Percentiles rank a stretch among this genome's conserved stretches.
phyloP scores from a whole-genome alignment of 1,284 basidiomycete genomes.

The Blastosporella zonata region DNA sequence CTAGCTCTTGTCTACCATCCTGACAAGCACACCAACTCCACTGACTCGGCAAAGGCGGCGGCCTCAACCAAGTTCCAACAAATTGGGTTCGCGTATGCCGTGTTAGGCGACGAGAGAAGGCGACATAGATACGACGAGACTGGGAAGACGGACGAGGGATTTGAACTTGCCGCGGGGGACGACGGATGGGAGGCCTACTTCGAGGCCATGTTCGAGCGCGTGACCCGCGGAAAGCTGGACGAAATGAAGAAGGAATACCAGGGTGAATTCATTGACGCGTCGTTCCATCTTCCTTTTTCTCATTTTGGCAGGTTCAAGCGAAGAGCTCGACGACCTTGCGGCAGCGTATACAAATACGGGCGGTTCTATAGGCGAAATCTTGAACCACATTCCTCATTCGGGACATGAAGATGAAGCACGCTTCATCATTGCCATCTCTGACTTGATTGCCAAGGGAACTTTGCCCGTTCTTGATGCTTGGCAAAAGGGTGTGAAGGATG shows the following conservation, averaged over 20 bases:
- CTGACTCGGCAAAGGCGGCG: conserved; percentile 57
- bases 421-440: conserved; percentile 69
- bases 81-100: conserved; percentile 87
- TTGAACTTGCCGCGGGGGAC: conserved; percentile 71
- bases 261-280: conserved; percentile 46
- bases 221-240: conserved; percentile 82
- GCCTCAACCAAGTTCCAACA: conserved; percentile 81
- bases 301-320: conserved; percentile 63
- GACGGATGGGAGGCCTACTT: conserved; percentile 95
- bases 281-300: neutral
- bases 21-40: conserved; percentile 76
- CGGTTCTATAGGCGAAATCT: conserved; percentile 77
- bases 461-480: conserved; percentile 63
- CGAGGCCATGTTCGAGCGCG: conserved; percentile 80
- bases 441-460: conserved; percentile 61
- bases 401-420: conserved; percentile 80
- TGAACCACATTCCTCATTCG: conserved; percentile 84
- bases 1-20: conserved; percentile 84
- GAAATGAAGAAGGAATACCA: conserved; percentile 92
- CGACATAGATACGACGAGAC: conserved; percentile 78
- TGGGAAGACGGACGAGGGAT: conserved; percentile 79
- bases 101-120: conserved; percentile 77
- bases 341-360: conserved; percentile 64
- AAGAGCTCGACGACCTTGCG: conserved; percentile 79
- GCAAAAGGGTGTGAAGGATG: conserved; percentile 71